Evolutionary conservation across 1,139 yeast genomes (phyloP).

Genomic region (Nakaseomyces glabratus): DNA sequence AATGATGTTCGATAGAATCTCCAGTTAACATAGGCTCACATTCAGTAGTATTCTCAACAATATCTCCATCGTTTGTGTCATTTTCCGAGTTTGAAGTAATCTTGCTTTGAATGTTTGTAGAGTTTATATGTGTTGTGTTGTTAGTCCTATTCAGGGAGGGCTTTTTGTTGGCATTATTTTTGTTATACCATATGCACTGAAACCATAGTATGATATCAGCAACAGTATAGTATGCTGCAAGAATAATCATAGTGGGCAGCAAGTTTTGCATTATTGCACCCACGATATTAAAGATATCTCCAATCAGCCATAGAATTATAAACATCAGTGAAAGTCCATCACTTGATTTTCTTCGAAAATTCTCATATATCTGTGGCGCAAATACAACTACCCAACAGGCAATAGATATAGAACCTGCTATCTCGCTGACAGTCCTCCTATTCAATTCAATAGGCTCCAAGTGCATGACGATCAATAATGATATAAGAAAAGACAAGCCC

Average conservation of each 20-base stretch:
- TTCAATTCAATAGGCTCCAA: conserved; percentile 56
- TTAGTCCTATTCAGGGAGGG: conserved; percentile 1
- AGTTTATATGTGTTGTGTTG: neutral
- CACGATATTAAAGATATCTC: conserved; percentile 82
- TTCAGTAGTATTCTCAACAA: neutral
- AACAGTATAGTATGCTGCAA: conserved; percentile 83
- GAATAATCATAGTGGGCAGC: conserved; percentile 81
- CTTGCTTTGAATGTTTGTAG: too few relatives aligned
- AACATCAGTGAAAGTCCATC: conserved; percentile 81
- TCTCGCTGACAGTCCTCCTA: conserved; percentile 73
- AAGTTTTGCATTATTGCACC: conserved; percentile 86
- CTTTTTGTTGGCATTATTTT: conserved; percentile 27
- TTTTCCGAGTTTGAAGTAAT: neutral
- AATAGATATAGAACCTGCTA: conserved; percentile 82
- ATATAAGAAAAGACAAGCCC: too few relatives aligned
- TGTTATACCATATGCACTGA: conserved; percentile 71
- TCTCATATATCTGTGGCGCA: conserved; percentile 94
- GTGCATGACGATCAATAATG: too few relatives aligned
- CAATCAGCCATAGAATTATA: conserved; percentile 77
- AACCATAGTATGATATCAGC: conserved; percentile 78
- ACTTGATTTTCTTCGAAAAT: conserved; percentile 69
- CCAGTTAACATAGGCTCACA: conserved; percentile 2
- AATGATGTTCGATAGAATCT: neutral
- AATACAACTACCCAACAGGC: conserved; percentile 98
- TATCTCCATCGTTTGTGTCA: neutral